These are phyloP conservation scores for Penicillium daleae DNA, from an alignment of 495 filamentous ascomycete genomes.

Conservation along the genomic window DNA sequence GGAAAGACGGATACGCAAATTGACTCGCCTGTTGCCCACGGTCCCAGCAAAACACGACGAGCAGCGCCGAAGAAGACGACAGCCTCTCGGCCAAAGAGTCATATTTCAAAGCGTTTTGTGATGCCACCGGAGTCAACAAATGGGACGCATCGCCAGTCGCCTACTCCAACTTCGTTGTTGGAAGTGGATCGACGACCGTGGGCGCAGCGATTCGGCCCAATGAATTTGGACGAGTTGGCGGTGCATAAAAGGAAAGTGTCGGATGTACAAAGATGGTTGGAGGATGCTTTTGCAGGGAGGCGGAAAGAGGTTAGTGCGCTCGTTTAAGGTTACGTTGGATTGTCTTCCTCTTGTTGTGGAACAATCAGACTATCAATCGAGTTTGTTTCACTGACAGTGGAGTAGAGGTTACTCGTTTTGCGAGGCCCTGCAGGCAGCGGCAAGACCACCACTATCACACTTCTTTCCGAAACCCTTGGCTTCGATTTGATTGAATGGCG, in stretches of 20 bases:
- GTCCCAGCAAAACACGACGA: conserved; percentile 8
- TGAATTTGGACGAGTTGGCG: conserved; percentile 75
- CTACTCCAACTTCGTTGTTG: conserved; percentile 6
- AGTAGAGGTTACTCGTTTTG: conserved; percentile 74
- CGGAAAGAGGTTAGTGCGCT: conserved; percentile 24
- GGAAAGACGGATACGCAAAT: conserved; percentile 8
- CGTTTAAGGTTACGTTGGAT: neutral
- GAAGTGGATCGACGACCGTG: conserved; percentile 61
- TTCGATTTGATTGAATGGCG: conserved; percentile 88
- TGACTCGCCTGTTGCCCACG: conserved; percentile 6
- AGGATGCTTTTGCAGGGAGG: conserved; percentile 67
- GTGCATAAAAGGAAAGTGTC: conserved; percentile 92
- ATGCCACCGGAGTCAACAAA: conserved; percentile 17
- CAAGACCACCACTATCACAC: conserved; percentile 83
- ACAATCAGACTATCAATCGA: neutral
- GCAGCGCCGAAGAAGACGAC: conserved; percentile 18
- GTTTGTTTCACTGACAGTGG: neutral
- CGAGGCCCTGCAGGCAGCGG: conserved; percentile 92
- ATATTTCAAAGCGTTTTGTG: conserved; percentile 32
- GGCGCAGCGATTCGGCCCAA: conserved; percentile 81
- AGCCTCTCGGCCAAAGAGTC: conserved; percentile 12
- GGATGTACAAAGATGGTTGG: conserved; percentile 83
- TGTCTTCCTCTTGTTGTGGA: neutral
- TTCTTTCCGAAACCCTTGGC: conserved; percentile 71
- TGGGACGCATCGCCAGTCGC: neutral